Conservation (phyloP, 345 rosid genomes). For the Brassica juncea region DNA sequence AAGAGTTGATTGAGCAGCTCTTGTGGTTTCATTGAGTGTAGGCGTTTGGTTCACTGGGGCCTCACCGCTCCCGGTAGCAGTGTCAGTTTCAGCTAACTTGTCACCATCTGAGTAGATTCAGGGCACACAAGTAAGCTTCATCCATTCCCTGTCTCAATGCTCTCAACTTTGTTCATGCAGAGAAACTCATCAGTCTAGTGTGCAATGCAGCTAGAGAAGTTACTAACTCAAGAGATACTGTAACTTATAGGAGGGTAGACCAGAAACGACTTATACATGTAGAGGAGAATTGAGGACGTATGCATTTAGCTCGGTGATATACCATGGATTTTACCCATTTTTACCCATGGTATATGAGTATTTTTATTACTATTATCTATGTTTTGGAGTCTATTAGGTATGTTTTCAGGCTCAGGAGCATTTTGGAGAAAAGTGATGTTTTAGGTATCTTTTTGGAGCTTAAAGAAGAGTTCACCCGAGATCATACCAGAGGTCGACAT, state of each 20-base stretch:
- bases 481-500: too few species aligned
- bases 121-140: neutral
- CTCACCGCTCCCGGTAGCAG: neutral
- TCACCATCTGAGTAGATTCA: neutral
- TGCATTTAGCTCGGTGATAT: neutral
- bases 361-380: too few species aligned
- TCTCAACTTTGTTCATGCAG: neutral
- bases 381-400: too few species aligned
- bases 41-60: neutral
- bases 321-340: too few species aligned
- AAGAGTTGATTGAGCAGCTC: neutral
- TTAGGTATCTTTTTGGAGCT: too few species aligned
- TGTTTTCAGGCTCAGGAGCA: too few species aligned
- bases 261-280: neutral
- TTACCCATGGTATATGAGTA: too few species aligned
- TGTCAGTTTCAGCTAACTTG: neutral
- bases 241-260: too few species aligned
- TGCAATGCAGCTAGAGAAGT: neutral
- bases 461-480: too few species aligned
- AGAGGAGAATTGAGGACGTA: neutral
- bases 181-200: neutral
- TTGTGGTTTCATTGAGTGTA: neutral
- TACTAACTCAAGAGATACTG: neutral
- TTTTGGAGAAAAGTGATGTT: too few species aligned
- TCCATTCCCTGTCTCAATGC: neutral